Evolutionary conservation across 1,284 basidiomycete genomes (phyloP).

Genomic region (Leccinum pachyderme): DNA sequence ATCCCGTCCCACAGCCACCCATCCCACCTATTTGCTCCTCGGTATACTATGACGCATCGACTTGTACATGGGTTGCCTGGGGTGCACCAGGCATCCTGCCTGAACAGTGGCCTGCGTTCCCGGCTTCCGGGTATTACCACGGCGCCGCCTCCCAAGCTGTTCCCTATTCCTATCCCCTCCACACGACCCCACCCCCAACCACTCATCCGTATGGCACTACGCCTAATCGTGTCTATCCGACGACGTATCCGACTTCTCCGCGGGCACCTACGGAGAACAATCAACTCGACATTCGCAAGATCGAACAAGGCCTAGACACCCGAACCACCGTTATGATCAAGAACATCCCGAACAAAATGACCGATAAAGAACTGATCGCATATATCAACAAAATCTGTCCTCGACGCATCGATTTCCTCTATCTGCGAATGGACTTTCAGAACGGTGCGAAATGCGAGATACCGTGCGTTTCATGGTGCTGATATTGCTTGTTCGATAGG

Average conservation of each 20-base stretch:
- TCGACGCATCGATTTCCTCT: constrained; percentile 77
- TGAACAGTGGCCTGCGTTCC: constrained; percentile 32
- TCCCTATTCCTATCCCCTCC: constrained; percentile 31
- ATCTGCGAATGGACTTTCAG: constrained; percentile 81
- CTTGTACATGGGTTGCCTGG: constrained; percentile 33
- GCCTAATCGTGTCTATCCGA: constrained; percentile 22
- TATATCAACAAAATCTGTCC: constrained; percentile 71
- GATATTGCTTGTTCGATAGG: constrained; percentile 40
- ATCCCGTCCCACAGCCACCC: constrained; percentile 30
- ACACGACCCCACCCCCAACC: constrained; percentile 21
- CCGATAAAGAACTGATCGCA: constrained; percentile 65
- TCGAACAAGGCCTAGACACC: constrained; percentile 75
- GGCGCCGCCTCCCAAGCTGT: constrained; percentile 20
- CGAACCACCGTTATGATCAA: constrained; percentile 86
- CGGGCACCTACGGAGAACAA: constrained; percentile 52
- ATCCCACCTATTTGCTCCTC: constrained; percentile 30
- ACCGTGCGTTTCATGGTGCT: constrained; percentile 6
- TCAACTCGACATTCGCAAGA: constrained; percentile 64
- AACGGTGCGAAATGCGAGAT: constrained; percentile 51
- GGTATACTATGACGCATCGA: constrained; percentile 31
- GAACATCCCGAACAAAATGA: constrained; percentile 90
- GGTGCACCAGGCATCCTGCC: constrained; percentile 24
- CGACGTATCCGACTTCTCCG: constrained; percentile 29
- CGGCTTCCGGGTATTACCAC: constrained; percentile 31
- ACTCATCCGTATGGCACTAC: constrained; percentile 23